Base-by-base conservation (phyloP, 2,329 filamentous ascomycete species). In the Epichloe aotearoae region DNA sequence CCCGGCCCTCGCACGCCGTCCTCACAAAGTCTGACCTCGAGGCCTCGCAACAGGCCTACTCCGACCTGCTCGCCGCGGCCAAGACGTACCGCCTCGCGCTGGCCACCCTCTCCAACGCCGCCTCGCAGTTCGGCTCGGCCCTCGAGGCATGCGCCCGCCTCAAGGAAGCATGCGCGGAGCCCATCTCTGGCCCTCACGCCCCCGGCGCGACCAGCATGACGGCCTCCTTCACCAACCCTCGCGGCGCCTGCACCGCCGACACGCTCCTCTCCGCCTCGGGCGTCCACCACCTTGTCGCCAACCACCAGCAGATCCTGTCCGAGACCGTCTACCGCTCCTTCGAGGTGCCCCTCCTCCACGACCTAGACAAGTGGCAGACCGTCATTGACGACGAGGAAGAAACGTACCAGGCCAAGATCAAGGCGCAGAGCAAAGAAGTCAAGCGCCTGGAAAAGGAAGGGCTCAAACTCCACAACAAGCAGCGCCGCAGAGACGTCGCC, bases 291-390 rank as follows among this genome's bases (percentile, higher is more conserved):
- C 72, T 85, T 19, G 71, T 84, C 52, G 81, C 81, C 44, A 85
- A 84, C 66, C 82, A 85, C 68, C 79, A 83, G 63, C 80, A 84
- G 61, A 84, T 85, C 58, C 73, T 85, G 3, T 79, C 74, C 55
- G 82, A 85, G 65, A 84, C 80, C 0, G 79, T 85, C 8, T 84
- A 85, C 64, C 73, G 81, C 50, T 74, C 73, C 52, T 84, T 85
- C 62, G 82, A 85, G 64, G 80, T 84, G 38, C 82, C 82, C 4
- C 68, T 85, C 20, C 71, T 84, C n/a, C 80, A 84, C 66, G 82
- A 84, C 65, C 70, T 84, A 33, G 82, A 85, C 63, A 75, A 74
- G 55, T 85, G 81, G 80, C 73, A 74, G 50, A 71, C 71, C 49
- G 74, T 77, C 57, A 77, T 84, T 52, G 79, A 82, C 53, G 81